phyloP scores from a whole-genome alignment of 2,329 filamentous ascomycete species.

The Grosmannia penicillata region DNA sequence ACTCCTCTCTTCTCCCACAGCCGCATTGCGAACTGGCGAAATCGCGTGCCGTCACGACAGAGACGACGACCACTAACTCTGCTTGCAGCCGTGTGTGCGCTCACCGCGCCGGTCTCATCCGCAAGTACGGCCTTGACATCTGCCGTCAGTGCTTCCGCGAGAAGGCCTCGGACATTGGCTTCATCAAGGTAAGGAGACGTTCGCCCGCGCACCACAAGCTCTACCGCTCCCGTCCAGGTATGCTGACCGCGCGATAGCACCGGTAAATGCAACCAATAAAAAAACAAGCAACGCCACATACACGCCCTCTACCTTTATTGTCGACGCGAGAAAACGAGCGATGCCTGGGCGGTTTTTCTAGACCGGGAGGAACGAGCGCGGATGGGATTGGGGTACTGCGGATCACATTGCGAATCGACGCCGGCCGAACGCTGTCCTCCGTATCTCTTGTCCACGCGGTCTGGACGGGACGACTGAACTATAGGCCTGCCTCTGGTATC shows the following conservation, averaged over 20 bases:
- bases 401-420: neutral
- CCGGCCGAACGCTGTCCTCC: no score
- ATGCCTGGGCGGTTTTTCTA: neutral
- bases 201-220: no score
- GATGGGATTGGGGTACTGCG: conserved; percentile 1
- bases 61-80: no score
- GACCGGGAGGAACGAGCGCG: neutral
- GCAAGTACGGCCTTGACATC: conserved; percentile 96
- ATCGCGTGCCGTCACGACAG: no score
- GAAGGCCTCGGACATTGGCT: conserved; percentile 59
- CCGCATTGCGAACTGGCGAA: no score
- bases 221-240: neutral
- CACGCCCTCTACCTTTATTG: neutral
- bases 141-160: conserved; percentile 70
- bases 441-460: neutral
- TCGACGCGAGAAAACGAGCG: conserved; percentile 1
- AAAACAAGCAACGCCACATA: neutral
- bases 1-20: no score
- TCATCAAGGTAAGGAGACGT: conserved; percentile 46
- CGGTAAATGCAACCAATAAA: conserved; percentile 1
- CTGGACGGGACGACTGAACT: neutral
- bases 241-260: neutral
- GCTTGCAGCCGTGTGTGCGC: conserved; percentile 57
- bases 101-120: conserved; percentile 97
- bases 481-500: neutral